Conservation (phyloP, 768 basidiomycete genomes). For the Pleurotus salmoneostramineus region DNA sequence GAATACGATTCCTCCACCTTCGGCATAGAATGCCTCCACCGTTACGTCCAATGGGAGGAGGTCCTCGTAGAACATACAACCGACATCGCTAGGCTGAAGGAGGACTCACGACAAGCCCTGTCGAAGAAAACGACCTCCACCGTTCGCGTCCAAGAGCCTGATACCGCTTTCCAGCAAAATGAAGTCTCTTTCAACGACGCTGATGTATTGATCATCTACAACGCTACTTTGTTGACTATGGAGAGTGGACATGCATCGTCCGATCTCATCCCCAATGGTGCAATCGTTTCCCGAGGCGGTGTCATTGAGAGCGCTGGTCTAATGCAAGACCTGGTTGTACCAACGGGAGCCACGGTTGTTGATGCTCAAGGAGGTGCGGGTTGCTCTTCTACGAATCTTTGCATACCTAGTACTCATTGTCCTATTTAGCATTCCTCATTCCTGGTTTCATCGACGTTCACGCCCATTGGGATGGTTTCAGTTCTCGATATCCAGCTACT, state of each 20-base stretch:
- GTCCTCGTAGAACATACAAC: constrained; percentile 57
- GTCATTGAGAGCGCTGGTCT: constrained; percentile 49
- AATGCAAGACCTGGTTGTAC: constrained; percentile 25
- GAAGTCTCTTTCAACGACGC: constrained; percentile 17
- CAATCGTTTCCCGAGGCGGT: constrained; percentile 52
- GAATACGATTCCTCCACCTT: constrained; percentile 47
- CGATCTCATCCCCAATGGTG: constrained; percentile 52
- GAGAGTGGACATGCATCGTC: constrained; percentile 40
- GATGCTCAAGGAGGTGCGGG: constrained; percentile 59
- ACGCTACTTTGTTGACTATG: constrained; percentile 73
- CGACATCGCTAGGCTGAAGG: constrained; percentile 55
- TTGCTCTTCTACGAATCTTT: neutral
- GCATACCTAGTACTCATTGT: neutral
- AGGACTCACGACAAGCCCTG: constrained; percentile 34
- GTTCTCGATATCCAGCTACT: constrained; percentile 48
- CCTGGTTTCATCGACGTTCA: constrained; percentile 79
- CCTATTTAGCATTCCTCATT: constrained; percentile 48
- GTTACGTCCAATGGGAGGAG: constrained; percentile 53
- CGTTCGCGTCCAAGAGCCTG: neutral
- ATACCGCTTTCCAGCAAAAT: neutral
- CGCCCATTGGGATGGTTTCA: constrained; percentile 66
- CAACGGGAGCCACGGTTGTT: constrained; percentile 39
- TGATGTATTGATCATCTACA: constrained; percentile 54
- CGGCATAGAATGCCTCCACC: constrained; percentile 59
- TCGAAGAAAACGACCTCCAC: constrained; percentile 5